Conservation (phyloP, 306 rosid genomes). For the Prunus dulcis region DNA sequence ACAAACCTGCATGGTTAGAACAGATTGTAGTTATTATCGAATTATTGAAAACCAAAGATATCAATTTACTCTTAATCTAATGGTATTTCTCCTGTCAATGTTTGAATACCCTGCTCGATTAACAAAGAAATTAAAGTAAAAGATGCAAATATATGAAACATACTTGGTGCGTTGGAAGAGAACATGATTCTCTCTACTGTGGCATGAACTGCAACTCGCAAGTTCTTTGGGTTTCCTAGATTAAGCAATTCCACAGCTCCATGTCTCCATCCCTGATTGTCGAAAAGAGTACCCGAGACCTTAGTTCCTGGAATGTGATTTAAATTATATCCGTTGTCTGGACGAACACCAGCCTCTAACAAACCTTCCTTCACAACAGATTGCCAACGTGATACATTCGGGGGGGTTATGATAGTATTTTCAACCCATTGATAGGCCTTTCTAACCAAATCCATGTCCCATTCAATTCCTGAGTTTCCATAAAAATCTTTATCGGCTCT, state of each 20-base stretch:
- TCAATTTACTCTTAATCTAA: too few relatives aligned
- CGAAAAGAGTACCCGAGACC: conserved; percentile 10
- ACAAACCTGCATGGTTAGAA: too few relatives aligned
- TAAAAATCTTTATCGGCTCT: conserved; percentile 18
- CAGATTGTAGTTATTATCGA: too few relatives aligned
- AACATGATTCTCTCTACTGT: conserved; percentile 25
- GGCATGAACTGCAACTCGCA: conserved; percentile 22
- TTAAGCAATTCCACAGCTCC: conserved; percentile 36
- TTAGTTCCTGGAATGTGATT: conserved; percentile 17
- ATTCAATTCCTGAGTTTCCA: not conserved
- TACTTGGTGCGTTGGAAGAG: conserved; percentile 10
- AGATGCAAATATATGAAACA: not conserved
- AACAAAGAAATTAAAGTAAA: too few relatives aligned
- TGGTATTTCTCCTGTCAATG: too few relatives aligned
- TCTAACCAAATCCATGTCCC: conserved; percentile 26
- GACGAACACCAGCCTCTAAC: conserved; percentile 11
- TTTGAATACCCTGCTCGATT: too few relatives aligned
- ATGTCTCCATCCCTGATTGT: conserved; percentile 12
- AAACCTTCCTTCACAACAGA: conserved; percentile 3
- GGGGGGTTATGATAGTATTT: conserved; percentile 4
- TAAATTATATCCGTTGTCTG: conserved; percentile 18
- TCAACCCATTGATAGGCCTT: conserved; percentile 29
- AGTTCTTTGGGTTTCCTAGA: conserved; percentile 7
- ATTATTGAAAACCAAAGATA: too few relatives aligned
- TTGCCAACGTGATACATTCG: not conserved